Conservation (phyloP, 2,329 filamentous ascomycete species). For the Venturiaceae sp. region DNA sequence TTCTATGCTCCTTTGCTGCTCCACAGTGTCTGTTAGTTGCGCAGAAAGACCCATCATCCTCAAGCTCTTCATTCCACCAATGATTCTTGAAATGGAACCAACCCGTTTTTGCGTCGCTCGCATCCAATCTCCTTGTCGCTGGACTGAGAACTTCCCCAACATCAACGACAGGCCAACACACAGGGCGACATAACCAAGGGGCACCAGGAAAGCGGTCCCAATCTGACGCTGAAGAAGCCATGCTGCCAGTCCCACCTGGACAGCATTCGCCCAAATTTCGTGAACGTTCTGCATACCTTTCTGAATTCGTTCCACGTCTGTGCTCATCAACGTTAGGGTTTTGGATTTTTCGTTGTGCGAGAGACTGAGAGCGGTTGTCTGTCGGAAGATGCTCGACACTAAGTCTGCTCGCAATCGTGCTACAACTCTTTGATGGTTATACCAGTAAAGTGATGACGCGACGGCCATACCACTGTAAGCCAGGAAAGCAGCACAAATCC, state of each 20-base stretch:
- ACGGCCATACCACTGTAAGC: neutral
- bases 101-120: constrained; percentile 18
- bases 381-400: neutral
- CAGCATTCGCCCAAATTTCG: constrained; percentile 14
- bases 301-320: constrained; percentile 17
- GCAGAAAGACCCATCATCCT: constrained; percentile 28
- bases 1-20: constrained; percentile 25
- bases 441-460: neutral
- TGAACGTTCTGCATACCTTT: constrained; percentile 13
- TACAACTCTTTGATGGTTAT: neutral
- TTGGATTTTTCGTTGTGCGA: neutral
- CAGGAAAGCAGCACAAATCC: neutral
- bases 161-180: constrained; percentile 15
- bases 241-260: constrained; percentile 11
- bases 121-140: constrained; percentile 18
- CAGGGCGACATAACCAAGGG: constrained; percentile 14
- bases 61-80: constrained; percentile 29
- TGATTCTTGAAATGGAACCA: constrained; percentile 17
- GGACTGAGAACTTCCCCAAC: constrained; percentile 16
- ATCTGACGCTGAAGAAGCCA: constrained; percentile 16
- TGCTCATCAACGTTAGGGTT: constrained; percentile 17
- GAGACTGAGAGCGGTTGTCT: neutral
- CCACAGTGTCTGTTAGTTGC: constrained; percentile 20
- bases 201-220: constrained; percentile 15
- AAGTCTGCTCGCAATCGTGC: neutral